Base-by-base conservation (phyloP, 75 land plant species). In the Picea sitchensis region DNA sequence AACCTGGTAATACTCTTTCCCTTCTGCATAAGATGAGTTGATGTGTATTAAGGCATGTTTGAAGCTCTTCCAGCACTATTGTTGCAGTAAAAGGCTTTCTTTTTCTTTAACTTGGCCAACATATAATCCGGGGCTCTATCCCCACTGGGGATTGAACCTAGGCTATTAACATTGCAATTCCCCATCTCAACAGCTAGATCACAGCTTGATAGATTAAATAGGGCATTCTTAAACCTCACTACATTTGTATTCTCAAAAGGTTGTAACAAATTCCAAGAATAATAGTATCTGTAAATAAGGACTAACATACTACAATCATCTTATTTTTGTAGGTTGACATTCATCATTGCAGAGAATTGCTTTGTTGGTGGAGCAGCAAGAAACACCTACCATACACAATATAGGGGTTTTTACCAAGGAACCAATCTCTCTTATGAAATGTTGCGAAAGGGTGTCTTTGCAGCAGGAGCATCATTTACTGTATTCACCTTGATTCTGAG, bases 391-490 rank as follows among this genome's bases (percentile, higher is more conserved):
- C 97, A 92, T 74, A 88, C 93, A 8, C 89, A 86, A 64, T 94
- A 94, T 74, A 65, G 88, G 32, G 76, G 61, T 31, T 31, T 79
- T 14, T 34, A 82, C 31, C 77, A 81, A 61, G 86, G 81, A 9
- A 81, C 82, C 17, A 85, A 92, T 71, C 76, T 86, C 67, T 87
- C 92, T 2, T 96, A 98, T 76, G 91, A 87, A 32, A 65, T 91
- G 11, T 51, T 97, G 76, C 69, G 95, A 64, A 97, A 97, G 78
- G 98, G 96, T 2, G 83, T 96, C 3, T 97, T 97, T 73, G 89
- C 87, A 59, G 93, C 96, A 23, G 99, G 91, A 18, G 92, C 98
- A 15, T 86, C 92, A 14, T 95, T 97, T 82, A 91, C 90, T 54
- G 88, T 97, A 65, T 88, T 90, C 59, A 93, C 90, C 13, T 86